Base-by-base conservation (phyloP, 1,139 yeast genomes). In the Magnusiomyces paraingens region DNA sequence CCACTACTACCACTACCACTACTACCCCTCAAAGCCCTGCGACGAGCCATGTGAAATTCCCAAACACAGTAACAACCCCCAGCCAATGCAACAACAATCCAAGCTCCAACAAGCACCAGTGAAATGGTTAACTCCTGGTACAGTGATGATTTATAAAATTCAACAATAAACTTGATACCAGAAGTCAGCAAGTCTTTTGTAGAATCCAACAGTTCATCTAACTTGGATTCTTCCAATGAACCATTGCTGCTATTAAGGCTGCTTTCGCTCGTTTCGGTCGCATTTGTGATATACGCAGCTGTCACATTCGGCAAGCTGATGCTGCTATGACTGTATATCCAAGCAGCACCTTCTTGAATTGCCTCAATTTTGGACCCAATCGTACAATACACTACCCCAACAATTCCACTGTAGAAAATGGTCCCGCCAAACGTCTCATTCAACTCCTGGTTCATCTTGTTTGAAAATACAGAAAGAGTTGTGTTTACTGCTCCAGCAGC, bases 321-420 rank as follows among this genome's bases (percentile, higher is more conserved):
- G 15, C 79, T 73, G 2, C 91, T 76, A 59, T 86, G 75, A 38
- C 82, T 73, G 61, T 85, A 76, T 1, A 91, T 71, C 98, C 98
- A 93, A 0, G 83, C 77, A 52, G 91, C 68, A 0, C 95, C 98
- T 22, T 76, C 65, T 60, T 86, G 86, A 0, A 90, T 72, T 38
- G 77, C 75, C 2, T 75, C 73, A 5, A 91, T 67, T 64, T 91
- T 93, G 53, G 84, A 74, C 14, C 90, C 94, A 44, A 93, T 73
- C 1, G 87, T 80, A 70, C 99, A 93, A 51, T 83, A 82, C 4
- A 90, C 86, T 0, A 90, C 81, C 71, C 78, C 61, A 14, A 66
- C 55, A 11, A 91, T 75, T 0, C 95, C 86, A 20, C 55, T 51
- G 48, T 82, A 79, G 15, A 93, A 72, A 0, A 87, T 80, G 0